phyloP scores from a whole-genome alignment of 2,329 filamentous ascomycete genomes.

The Hansfordia pulvinata region DNA sequence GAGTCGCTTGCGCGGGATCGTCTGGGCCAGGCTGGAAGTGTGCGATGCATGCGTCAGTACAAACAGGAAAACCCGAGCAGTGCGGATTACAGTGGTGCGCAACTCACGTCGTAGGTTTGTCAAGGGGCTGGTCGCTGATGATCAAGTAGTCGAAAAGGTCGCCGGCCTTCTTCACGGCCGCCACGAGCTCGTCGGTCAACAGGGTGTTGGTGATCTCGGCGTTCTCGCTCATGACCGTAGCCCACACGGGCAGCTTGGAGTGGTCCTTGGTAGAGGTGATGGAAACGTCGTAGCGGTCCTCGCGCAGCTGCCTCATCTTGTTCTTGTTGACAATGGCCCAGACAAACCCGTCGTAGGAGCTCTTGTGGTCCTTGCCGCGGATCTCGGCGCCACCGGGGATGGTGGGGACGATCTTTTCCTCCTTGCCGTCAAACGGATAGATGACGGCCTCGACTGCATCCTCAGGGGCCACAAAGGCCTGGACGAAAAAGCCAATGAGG shows the following conservation, averaged over 20 bases:
- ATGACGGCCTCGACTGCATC: constrained; percentile 67
- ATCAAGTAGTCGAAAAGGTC: constrained; percentile 78
- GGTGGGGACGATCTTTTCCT: constrained; percentile 61
- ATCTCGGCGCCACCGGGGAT: constrained; percentile 45
- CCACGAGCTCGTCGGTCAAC: constrained; percentile 75
- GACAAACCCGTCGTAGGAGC: constrained; percentile 78
- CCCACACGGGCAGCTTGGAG: constrained; percentile 77
- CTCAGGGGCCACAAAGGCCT: constrained; percentile 53
- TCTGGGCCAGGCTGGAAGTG: constrained; percentile 60
- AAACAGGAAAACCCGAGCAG: background rate
- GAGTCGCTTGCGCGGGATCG: constrained; percentile 72
- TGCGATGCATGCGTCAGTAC: background rate
- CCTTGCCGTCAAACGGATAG: constrained; percentile 88
- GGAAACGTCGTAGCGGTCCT: constrained; percentile 88
- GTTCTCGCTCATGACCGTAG: constrained; percentile 92
- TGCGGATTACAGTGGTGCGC: background rate
- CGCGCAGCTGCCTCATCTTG: constrained; percentile 75
- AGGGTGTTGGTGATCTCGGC: constrained; percentile 84
- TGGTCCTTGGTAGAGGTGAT: constrained; percentile 90
- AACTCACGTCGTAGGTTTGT: constrained; percentile 72
- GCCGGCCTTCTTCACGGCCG: constrained; percentile 65
- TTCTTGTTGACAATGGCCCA: constrained; percentile 95
- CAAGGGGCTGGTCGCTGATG: constrained; percentile 75
- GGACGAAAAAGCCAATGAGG: constrained; percentile 62
- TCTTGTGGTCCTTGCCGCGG: constrained; percentile 43